These are phyloP conservation scores for Biscogniauxia marginata DNA, from an alignment of 2,329 filamentous ascomycete genomes.

Conservation along the genomic window DNA sequence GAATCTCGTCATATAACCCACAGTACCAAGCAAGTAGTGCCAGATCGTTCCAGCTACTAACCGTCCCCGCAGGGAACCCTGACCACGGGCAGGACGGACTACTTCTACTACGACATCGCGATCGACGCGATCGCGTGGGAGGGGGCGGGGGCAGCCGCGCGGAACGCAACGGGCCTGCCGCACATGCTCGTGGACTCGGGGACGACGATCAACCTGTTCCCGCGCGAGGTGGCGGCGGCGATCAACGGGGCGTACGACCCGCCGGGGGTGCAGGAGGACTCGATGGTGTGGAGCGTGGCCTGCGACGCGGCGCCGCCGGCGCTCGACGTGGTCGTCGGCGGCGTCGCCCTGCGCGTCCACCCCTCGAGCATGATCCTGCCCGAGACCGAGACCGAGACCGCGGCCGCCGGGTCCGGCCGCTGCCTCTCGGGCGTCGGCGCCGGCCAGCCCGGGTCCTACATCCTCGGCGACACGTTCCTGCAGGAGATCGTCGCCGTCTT, in stretches of 20 bases:
- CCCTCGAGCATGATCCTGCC: conserved; percentile 34
- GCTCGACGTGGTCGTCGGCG: conserved; percentile 31
- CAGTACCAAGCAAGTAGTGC: too few species aligned
- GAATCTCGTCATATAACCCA: too few species aligned
- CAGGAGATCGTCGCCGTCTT: conserved; percentile 30
- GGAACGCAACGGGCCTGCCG: conserved; percentile 18
- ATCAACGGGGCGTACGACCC: conserved; percentile 32
- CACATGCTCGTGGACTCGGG: conserved; percentile 34
- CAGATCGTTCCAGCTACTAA: too few species aligned
- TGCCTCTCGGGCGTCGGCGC: conserved; percentile 29
- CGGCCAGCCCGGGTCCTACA: conserved; percentile 16
- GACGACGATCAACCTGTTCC: conserved; percentile 33
- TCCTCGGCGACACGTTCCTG: conserved; percentile 27
- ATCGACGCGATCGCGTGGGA: conserved; percentile 15
- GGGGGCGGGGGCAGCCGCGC: conserved; percentile 15
- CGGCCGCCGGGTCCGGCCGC: conserved; percentile 17
- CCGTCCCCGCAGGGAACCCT: conserved; percentile 2
- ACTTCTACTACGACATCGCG: conserved; percentile 31
- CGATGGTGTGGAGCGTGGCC: conserved; percentile 23
- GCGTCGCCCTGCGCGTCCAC: conserved; percentile 29
- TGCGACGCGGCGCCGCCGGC: conserved; percentile 31
- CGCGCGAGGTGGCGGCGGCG: conserved; percentile 25
- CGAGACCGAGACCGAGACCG: conserved; percentile 24
- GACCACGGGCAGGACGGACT: conserved; percentile 21
- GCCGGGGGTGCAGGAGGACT: conserved; percentile 20